Evolutionary conservation across 352 stramenopile species (phyloP), one percentile per base, ranked within the genome.

Genomic region (Phytophthora megakarya): DNA sequence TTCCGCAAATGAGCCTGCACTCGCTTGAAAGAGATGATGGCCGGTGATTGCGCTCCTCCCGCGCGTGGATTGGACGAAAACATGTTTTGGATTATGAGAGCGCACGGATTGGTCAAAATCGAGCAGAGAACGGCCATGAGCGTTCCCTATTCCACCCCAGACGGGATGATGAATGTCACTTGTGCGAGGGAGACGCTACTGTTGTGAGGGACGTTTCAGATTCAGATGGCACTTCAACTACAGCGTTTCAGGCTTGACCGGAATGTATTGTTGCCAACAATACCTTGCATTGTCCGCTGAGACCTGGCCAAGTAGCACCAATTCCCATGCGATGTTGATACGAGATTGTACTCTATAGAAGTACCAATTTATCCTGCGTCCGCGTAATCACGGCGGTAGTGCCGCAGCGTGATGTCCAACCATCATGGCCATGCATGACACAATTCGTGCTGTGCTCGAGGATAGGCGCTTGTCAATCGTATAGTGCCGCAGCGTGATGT

Each of bases 141-240:
- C 46, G 38, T 43, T 6, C 60, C 51, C 60, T 63, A 67, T 67
- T 67, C 60, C 60, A 62, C 60, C 60, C 60, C 39, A 0, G 18
- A n/a, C n/a, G n/a, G n/a, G n/a, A n/a, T n/a, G n/a, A n/a, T n/a
- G n/a, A n/a, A n/a, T n/a, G n/a, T n/a, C n/a, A n/a, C n/a, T n/a
- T n/a, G n/a, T n/a, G n/a, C n/a, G n/a, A n/a, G n/a, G n/a, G n/a
- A n/a, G n/a, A n/a, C n/a, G n/a, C n/a, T n/a, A n/a, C n/a, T n/a
- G n/a, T n/a, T n/a, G n/a, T n/a, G 8, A 35, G 13, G 10, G 26
- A 10, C 26, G 10, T 35, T 12, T 7, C 30, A 7, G 30, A 15
- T 35, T 35, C 30, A 35, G 30, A 35, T 35, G 8, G 30, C 30
- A 5, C 30, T 35, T 35, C 30, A 35, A 35, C 8, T 32, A 32